These are phyloP conservation scores for Dioszegia aurantiaca DNA, from an alignment of 768 basidiomycete species.

Conservation along the genomic window DNA sequence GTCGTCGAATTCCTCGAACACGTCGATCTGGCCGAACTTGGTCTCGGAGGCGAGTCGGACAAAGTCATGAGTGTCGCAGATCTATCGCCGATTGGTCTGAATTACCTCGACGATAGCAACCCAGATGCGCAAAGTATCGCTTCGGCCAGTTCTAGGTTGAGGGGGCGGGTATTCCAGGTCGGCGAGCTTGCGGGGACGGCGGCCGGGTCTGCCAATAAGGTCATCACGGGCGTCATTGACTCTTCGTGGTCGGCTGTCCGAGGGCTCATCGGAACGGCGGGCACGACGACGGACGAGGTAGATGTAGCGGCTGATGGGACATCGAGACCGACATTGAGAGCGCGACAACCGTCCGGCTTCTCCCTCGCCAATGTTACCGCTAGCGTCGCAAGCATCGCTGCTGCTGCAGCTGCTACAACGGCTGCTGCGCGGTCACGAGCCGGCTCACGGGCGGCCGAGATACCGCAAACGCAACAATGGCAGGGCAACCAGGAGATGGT, in stretches of 20 bases:
- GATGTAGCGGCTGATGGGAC: background rate
- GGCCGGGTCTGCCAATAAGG: constrained; percentile 72
- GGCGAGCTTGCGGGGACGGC: constrained; percentile 67
- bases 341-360: constrained; percentile 73
- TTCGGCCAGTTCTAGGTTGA: constrained; percentile 59
- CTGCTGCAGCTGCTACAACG: constrained; percentile 54
- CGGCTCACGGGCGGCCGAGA: constrained; percentile 31
- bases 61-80: constrained; percentile 65
- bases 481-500: constrained; percentile 59
- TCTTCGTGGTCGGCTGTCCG: constrained; percentile 83
- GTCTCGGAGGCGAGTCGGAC: constrained; percentile 51
- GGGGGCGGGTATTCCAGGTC: constrained; percentile 74
- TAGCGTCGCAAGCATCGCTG: constrained; percentile 62
- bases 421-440: constrained; percentile 41
- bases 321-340: constrained; percentile 59
- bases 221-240: constrained; percentile 77
- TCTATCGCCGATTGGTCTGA: constrained; percentile 74
- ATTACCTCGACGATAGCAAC: constrained; percentile 58
- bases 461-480: constrained; percentile 25
- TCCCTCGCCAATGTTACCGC: constrained; percentile 74
- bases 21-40: constrained; percentile 75
- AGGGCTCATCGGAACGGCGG: constrained; percentile 58
- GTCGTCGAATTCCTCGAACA: constrained; percentile 95
- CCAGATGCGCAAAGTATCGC: constrained; percentile 57
- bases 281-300: background rate